Evolutionary conservation across 768 basidiomycete species (phyloP).

Genomic region (Boletus bicolor): DNA sequence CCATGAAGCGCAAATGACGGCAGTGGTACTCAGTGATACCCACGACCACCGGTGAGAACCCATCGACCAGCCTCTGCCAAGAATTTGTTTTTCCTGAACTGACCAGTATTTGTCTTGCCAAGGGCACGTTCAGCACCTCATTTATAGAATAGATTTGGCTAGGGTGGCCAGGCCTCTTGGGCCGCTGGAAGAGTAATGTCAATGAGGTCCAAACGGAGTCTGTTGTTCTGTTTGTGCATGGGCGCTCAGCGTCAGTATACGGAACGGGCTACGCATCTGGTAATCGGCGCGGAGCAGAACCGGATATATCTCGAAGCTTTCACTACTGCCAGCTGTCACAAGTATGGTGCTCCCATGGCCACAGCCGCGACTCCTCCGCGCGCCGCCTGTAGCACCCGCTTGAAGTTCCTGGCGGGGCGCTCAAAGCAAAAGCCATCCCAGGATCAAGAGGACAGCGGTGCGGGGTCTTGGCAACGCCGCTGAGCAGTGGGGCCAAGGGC

Average conservation of each 20-base stretch:
- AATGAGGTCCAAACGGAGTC: not conserved
- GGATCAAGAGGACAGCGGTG: constrained; percentile 12
- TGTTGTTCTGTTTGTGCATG: not conserved
- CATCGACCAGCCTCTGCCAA: not conserved
- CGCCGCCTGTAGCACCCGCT: constrained; percentile 10
- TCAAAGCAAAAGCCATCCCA: constrained; percentile 8
- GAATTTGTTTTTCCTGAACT: not conserved
- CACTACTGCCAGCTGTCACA: not conserved
- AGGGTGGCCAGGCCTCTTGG: no score
- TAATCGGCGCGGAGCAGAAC: not conserved
- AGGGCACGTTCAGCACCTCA: not conserved
- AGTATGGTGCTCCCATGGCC: not conserved
- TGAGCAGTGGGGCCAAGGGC: constrained; percentile 21
- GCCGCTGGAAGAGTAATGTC: not conserved
- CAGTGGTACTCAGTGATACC: not conserved
- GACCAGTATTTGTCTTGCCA: not conserved
- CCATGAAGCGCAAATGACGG: constrained; percentile 2
- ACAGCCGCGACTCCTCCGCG: constrained; percentile 27
- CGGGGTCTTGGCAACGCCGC: constrained; percentile 30
- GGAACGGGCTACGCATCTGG: not conserved
- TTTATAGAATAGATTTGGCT: not conserved
- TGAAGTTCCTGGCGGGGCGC: constrained; percentile 11
- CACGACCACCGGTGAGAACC: not conserved
- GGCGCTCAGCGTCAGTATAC: not conserved
- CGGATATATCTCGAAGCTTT: not conserved